Conservation (phyloP, 2,329 filamentous ascomycete species). For the Orbilia ellipsospora region DNA sequence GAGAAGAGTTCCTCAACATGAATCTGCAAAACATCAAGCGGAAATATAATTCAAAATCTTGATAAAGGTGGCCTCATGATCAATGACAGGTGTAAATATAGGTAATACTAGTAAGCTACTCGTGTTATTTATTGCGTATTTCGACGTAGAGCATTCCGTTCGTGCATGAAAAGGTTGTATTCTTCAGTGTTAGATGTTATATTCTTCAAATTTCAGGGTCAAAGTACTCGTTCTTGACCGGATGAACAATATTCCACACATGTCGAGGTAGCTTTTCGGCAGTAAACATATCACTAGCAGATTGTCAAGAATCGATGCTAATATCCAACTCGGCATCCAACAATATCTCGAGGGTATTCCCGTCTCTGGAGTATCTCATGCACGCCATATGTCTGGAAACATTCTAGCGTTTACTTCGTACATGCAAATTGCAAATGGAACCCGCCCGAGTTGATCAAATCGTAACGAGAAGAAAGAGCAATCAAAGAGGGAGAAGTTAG, state of each 20-base stretch:
- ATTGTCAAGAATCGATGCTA: neutral
- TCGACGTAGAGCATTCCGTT: slow-evolving; percentile 27
- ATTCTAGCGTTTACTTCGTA: slow-evolving; percentile 9
- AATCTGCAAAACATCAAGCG: neutral
- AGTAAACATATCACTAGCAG: neutral
- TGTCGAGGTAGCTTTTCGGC: neutral
- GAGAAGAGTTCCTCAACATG: slow-evolving; percentile 4
- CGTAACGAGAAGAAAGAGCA: slow-evolving; percentile 16
- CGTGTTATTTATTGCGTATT: slow-evolving; percentile 13
- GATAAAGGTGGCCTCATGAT: slow-evolving; percentile 31
- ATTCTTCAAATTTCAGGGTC: slow-evolving; percentile 12
- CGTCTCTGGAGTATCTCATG: neutral
- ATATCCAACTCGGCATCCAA: slow-evolving; percentile 22
- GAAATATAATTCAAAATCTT: neutral
- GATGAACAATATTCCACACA: slow-evolving; percentile 26
- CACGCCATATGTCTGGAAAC: neutral
- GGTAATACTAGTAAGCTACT: neutral
- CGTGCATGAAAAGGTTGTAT: slow-evolving; percentile 32
- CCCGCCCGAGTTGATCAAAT: slow-evolving; percentile 16
- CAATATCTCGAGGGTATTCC: slow-evolving; percentile 30
- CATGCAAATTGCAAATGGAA: too few relatives aligned
- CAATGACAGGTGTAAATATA: slow-evolving; percentile 46
- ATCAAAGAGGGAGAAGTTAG: neutral
- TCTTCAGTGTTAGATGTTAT: slow-evolving; percentile 5
- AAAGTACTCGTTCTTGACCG: slow-evolving; percentile 6